Evolutionary conservation across 148 eudicot genomes (phyloP), one percentile per base, ranked within the genome.

Genomic region (Dysphania ambrosioides): DNA sequence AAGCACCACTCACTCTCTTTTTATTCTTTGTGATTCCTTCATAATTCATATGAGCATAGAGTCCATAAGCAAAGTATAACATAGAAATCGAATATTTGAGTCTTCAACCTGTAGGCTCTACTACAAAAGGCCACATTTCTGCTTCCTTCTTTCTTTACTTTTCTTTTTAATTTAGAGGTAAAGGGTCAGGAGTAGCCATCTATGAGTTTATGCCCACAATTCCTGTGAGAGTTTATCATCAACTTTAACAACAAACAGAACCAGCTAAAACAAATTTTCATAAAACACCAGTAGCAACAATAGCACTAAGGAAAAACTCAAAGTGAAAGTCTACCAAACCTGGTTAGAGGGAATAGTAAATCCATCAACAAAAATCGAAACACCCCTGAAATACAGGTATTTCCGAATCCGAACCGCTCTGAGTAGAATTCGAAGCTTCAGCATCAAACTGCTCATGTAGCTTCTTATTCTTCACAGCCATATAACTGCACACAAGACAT

Each of bases 351-450:
- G 98, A 71, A 86, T 73, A 7, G 98, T 95, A 78, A 89, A 92
- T 73, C 98, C 98, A 84, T 95, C 96, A 73, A 95, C 97, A 80
- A 92, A 94, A 78, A 95, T 87, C 44, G 98, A 83, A 74, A 95
- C 90, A 71, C 97, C 91, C n/a, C 55, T 83, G 78, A 84, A 95
- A 95, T 80, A 92, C 83, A 47, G 88, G 88, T 41, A 75, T 87
- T 69, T 62, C 79, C 3, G 86, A 79, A 71, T 67, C 83, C 49
- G 89, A 82, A 55, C 82, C 89, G 53, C 79, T 79, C 27, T 79
- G 83, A 64, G 88, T 79, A 69, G 98, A 88, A 80, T 70, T 86
- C 31, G 96, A 90, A 80, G 93, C 98, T 73, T 85, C 98, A 32
- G 92, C 93, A 69, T 90, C 88, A 81, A 90, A 95, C 82, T 95